Conservation (phyloP, 2,329 filamentous ascomycete species). For the Alternaria postmessia region DNA sequence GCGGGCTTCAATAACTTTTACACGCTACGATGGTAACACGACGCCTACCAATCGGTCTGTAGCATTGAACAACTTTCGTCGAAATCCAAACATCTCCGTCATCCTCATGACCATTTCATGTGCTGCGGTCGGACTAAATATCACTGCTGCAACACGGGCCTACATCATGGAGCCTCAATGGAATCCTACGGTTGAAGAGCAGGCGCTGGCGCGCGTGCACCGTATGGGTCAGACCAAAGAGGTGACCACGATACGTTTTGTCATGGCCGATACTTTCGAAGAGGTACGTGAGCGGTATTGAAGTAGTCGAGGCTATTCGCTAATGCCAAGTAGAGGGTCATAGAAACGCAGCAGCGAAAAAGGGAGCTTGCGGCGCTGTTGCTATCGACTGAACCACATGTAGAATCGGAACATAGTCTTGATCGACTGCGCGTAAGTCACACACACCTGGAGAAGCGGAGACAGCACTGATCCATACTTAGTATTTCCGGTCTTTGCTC, state of each 20-base stretch:
- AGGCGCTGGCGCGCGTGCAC: constrained; percentile 50
- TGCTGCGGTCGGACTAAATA: constrained; percentile 52
- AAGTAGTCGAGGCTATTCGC: neutral
- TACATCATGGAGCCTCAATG: constrained; percentile 63
- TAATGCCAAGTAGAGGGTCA: neutral
- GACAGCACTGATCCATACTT: neutral
- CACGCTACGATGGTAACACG: constrained; percentile 60
- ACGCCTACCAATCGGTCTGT: constrained; percentile 53
- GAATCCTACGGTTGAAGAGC: constrained; percentile 57
- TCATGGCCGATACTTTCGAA: constrained; percentile 52
- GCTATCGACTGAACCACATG: neutral
- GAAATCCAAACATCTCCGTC: constrained; percentile 51
- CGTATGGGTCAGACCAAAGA: constrained; percentile 29
- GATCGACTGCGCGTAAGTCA: neutral
- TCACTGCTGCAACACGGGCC: constrained; percentile 58
- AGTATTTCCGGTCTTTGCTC: neutral
- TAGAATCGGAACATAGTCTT: neutral
- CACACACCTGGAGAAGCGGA: neutral
- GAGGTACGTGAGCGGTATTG: neutral
- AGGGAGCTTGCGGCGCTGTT: neutral
- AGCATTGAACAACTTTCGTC: constrained; percentile 54
- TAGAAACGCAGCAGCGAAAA: neutral
- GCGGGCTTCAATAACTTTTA: constrained; percentile 37
- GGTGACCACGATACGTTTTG: constrained; percentile 52
- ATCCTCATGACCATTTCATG: constrained; percentile 60